phyloP scores from a whole-genome alignment of 805 yeast genomes.

The Ogataea paraovalis region DNA sequence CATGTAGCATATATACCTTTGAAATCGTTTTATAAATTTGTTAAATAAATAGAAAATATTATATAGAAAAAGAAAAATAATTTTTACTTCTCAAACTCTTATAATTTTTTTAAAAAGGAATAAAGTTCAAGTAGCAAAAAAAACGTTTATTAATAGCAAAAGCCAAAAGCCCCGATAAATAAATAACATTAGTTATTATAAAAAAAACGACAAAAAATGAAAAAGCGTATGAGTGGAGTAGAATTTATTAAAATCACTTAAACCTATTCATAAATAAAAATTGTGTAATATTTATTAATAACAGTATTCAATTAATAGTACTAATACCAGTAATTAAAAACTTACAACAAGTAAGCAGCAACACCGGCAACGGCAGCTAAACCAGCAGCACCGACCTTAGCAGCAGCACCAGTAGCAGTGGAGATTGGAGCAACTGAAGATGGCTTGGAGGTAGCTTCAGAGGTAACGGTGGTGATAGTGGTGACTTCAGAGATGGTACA shows the following conservation, averaged over 20 bases:
- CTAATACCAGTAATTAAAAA: constrained; percentile 4
- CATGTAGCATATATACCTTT: neutral
- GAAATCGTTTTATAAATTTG: neutral
- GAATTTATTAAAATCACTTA: neutral
- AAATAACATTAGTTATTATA: neutral
- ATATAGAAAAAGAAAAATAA: neutral
- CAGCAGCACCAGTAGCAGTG: constrained; percentile 28
- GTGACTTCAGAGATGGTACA: constrained; percentile 50
- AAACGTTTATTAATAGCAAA: neutral
- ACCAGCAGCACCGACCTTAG: constrained; percentile 37
- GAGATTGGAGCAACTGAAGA: neutral
- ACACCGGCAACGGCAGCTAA: constrained; percentile 36
- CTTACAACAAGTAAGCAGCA: constrained; percentile 38
- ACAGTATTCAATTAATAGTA: neutral
- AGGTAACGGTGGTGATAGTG: constrained; percentile 22
- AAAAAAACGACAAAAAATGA: neutral
- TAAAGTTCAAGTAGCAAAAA: neutral
- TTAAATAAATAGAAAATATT: neutral
- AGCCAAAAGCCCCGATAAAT: neutral
- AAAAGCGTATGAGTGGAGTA: neutral
- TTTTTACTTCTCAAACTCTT: neutral
- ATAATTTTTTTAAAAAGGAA: neutral
- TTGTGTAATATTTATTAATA: neutral
- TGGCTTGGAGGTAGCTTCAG: constrained; percentile 16
- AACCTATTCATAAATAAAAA: neutral